phyloP scores from a whole-genome alignment of 2,329 filamentous ascomycete genomes.

The Sporothrix inflata region DNA sequence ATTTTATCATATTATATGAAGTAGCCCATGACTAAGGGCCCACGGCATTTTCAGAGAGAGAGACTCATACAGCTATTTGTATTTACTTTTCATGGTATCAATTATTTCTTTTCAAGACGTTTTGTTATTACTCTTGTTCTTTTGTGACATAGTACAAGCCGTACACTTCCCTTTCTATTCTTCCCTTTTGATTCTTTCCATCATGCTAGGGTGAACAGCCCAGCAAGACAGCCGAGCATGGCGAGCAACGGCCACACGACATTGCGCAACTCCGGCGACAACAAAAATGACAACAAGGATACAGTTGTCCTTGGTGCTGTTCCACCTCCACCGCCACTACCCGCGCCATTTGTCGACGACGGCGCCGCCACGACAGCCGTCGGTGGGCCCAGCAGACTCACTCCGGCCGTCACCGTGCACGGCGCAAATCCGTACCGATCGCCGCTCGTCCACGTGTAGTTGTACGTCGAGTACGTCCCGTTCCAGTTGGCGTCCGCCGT shows the following conservation, averaged over 20 bases:
- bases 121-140: neutral
- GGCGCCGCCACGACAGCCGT: slow-evolving; percentile 23
- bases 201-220: slow-evolving; percentile 19
- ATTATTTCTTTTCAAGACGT: neutral
- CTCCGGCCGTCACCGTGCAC: slow-evolving; percentile 38
- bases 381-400: slow-evolving; percentile 32
- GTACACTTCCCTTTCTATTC: neutral
- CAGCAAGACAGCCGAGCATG: slow-evolving; percentile 13
- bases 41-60: neutral
- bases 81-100: neutral
- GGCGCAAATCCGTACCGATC: slow-evolving; percentile 38
- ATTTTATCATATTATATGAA: neutral
- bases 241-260: slow-evolving; percentile 19
- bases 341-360: slow-evolving; percentile 22
- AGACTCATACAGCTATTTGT: neutral
- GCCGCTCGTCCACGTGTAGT: slow-evolving; percentile 39
- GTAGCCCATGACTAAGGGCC: neutral
- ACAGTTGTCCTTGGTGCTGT: neutral
- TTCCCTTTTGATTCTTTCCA: neutral
- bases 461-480: slow-evolving; percentile 38
- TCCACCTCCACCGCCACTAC: neutral
- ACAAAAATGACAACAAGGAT: neutral
- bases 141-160: neutral
- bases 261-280: slow-evolving; percentile 15
- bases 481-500: slow-evolving; percentile 35